A percentile compares a stretch with the other conserved stretches of the same genome.
Conservation (phyloP, 2,329 filamentous ascomycete species). For the Bipolaris oryzae region DNA sequence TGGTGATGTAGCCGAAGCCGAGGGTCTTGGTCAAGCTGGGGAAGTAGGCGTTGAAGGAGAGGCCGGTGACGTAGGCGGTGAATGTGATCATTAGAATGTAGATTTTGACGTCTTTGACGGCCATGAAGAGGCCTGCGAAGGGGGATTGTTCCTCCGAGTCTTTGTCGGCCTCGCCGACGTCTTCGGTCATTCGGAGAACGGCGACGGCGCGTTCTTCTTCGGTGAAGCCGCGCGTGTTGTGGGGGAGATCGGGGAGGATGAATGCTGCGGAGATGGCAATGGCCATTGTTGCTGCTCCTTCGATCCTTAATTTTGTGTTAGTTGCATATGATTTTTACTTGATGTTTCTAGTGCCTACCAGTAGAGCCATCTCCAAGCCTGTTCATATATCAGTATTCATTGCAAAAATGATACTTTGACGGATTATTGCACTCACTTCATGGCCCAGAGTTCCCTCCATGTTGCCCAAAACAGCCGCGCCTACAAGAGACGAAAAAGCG, state of each 20-base stretch:
- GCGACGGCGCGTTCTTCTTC: conserved; percentile 54
- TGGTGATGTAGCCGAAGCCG: conserved; percentile 47
- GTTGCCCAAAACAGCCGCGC: conserved; percentile 49
- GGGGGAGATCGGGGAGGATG: conserved; percentile 43
- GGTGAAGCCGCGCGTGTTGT: conserved; percentile 54
- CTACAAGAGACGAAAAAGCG: conserved; percentile 54
- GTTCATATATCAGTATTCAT: neutral
- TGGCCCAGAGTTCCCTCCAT: conserved; percentile 46
- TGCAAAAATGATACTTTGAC: neutral
- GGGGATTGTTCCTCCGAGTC: conserved; percentile 54
- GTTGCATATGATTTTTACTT: neutral
- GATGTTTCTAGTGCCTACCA: conserved; percentile 12
- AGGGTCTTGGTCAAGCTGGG: conserved; percentile 48
- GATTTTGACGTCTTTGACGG: conserved; percentile 65
- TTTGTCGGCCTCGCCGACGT: conserved; percentile 57
- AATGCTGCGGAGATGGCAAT: conserved; percentile 41
- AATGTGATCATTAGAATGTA: conserved; percentile 69
- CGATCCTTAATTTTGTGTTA: conserved; percentile 38
- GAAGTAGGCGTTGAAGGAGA: conserved; percentile 47
- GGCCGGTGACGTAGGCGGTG: conserved; percentile 65
- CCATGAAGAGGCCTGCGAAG: conserved; percentile 63
- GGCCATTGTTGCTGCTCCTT: conserved; percentile 42
- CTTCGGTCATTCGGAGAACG: conserved; percentile 51
- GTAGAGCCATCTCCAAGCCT: conserved; percentile 50
- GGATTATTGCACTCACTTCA: conserved; percentile 3